These are phyloP conservation scores for Jamesozyma lodderae DNA, from an alignment of 805 yeast species.

Conservation along the genomic window DNA sequence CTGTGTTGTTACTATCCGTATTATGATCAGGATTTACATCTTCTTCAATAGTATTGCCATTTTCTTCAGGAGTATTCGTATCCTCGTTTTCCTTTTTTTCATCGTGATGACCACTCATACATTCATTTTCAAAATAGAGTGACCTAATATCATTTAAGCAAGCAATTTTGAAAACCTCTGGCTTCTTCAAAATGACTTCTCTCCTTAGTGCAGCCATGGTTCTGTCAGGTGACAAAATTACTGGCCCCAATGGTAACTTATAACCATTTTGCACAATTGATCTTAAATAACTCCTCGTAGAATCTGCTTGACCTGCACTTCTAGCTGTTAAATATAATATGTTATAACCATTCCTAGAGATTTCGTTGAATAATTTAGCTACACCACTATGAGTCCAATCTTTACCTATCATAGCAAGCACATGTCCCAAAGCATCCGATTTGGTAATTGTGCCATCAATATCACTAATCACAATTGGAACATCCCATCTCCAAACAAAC, in stretches of 20 bases:
- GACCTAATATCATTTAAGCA: conserved; percentile 79
- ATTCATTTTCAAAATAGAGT: conserved; percentile 39
- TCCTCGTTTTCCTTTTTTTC: neutral
- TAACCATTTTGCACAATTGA: conserved; percentile 71
- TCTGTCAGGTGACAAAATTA: conserved; percentile 87
- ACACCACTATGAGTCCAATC: conserved; percentile 99
- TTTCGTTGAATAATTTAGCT: conserved; percentile 84
- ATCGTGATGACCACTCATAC: neutral
- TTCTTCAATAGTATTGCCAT: conserved; percentile 10
- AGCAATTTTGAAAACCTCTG: conserved; percentile 98
- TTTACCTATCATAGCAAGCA: conserved; percentile 82
- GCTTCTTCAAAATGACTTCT: conserved; percentile 88
- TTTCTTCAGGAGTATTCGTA: neutral
- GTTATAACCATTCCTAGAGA: conserved; percentile 79
- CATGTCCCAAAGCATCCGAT: conserved; percentile 96
- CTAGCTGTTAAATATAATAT: conserved; percentile 90
- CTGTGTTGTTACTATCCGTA: conserved; percentile 4
- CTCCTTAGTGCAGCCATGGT: conserved; percentile 91
- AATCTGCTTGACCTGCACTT: conserved; percentile 90
- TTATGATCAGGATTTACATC: conserved; percentile 9
- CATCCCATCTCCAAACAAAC: conserved; percentile 72
- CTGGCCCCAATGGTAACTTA: conserved; percentile 81
- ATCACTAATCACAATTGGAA: conserved; percentile 91
- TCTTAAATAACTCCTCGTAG: conserved; percentile 73
- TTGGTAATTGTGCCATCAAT: conserved; percentile 97